These are phyloP conservation scores for Pichia sp. DNA, from an alignment of 1,139 yeast species.

Conservation along the genomic window DNA sequence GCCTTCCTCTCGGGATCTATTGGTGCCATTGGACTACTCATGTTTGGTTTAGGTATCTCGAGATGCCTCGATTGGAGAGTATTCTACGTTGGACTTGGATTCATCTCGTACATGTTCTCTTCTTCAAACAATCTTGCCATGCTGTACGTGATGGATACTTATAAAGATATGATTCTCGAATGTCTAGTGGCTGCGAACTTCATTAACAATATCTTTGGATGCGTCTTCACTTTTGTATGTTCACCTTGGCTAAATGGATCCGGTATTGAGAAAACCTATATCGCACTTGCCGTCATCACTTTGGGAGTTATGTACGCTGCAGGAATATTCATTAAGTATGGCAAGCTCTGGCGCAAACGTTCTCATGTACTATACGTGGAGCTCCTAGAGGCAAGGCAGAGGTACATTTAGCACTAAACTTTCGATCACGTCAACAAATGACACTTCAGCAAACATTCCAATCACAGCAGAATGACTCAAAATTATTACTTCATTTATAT, in stretches of 20 bases:
- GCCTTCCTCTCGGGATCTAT: slow-evolving; percentile 32
- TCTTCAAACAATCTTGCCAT: slow-evolving; percentile 34
- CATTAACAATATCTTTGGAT: slow-evolving; percentile 33
- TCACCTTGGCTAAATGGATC: slow-evolving; percentile 33
- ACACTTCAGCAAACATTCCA: too few relatives aligned
- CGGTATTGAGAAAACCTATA: slow-evolving; percentile 32
- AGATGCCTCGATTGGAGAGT: slow-evolving; percentile 31
- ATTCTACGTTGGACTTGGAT: slow-evolving; percentile 32
- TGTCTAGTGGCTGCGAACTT: slow-evolving; percentile 34
- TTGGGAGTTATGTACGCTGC: slow-evolving; percentile 28
- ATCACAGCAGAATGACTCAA: too few relatives aligned
- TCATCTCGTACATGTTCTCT: slow-evolving; percentile 35
- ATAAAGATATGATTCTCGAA: slow-evolving; percentile 35
- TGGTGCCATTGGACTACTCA: slow-evolving; percentile 32
- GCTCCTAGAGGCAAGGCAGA: slow-evolving; percentile 18
- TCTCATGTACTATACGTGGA: slow-evolving; percentile 25
- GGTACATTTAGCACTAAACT: too few relatives aligned
- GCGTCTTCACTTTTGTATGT: slow-evolving; percentile 36
- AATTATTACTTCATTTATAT: too few relatives aligned
- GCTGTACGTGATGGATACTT: slow-evolving; percentile 36
- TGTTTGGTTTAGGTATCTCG: slow-evolving; percentile 34
- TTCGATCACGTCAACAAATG: too few relatives aligned
- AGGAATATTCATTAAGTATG: slow-evolving; percentile 30
- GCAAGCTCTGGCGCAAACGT: slow-evolving; percentile 32
- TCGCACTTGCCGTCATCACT: slow-evolving; percentile 32